Base-by-base conservation (phyloP, 2,329 filamentous ascomycete species). In the Sclerotinia nivalis region DNA sequence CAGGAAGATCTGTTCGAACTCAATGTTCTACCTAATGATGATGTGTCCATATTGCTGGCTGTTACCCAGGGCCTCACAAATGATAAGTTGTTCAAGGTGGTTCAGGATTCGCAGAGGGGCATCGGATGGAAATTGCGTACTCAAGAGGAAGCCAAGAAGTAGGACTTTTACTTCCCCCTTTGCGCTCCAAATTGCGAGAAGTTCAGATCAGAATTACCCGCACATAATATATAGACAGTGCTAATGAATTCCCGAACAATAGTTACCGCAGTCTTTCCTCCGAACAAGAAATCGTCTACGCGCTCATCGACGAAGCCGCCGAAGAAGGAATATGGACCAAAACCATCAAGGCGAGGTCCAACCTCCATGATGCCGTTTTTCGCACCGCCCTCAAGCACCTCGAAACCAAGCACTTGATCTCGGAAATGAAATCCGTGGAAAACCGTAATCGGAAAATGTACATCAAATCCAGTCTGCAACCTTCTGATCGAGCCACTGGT, bases 401-500 rank as follows among this genome's bases (percentile, higher is more conserved):
- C 72, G 92, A 96, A 80, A 83, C 85, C 52, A 94, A 93, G 79
- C 88, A 89, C 49, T 89, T 96, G 78, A 93, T 99, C 80, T 91
- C 92, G 77, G 89, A 90, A 70, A 93, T 98, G 82, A 96, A 95
- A 82, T 96, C 91, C 80, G 93, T 97, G 81, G 93, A 97, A 82
- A 90, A 92, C 78, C 93, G 93, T 40, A 92, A 90, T 74, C 91
- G 96, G 79, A 97, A 97, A 82, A 97, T 97, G 87, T 99, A 96
- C 84, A 97, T 99, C 86, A 90, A 97, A 77, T 88, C 90, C 68
- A 90, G 90, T 72, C 87, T 99, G 71, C 88, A 89, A 15, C 95
- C 96, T 0, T 93, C 91, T 68, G 94, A 97, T 72, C 91, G 96
- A 72, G 92, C 96, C 60, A 97, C 93, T 0, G 96, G 96, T 61